Percentiles rank a stretch among this genome's conserved stretches.
Evolutionary conservation across 2,329 filamentous ascomycete genomes (phyloP).

Genomic region (Sporothrix protearum): DNA sequence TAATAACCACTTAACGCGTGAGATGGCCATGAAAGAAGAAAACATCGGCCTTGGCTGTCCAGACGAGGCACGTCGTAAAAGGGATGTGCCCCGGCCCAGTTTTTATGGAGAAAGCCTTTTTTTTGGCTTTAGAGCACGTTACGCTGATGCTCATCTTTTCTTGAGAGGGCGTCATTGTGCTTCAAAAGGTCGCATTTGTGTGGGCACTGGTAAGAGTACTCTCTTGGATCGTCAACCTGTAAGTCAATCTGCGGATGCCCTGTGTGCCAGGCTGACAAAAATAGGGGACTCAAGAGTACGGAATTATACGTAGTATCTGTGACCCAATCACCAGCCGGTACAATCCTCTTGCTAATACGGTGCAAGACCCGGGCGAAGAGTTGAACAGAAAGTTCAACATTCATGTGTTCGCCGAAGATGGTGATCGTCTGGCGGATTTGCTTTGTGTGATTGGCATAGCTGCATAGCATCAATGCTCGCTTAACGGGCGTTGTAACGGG

Average conservation of each 20-base stretch:
- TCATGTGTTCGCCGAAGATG: not conserved
- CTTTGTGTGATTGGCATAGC: not conserved
- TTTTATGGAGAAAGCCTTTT: not conserved
- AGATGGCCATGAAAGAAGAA: not conserved
- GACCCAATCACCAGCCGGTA: not conserved
- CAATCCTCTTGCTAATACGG: not conserved
- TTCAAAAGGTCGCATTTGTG: not conserved
- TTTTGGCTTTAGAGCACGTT: not conserved
- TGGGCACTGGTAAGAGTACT: not conserved
- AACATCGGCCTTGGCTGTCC: not conserved
- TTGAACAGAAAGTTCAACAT: not conserved
- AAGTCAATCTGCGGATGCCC: not conserved
- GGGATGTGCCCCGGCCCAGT: not conserved
- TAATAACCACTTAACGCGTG: conserved; percentile 7
- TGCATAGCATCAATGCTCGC: not conserved
- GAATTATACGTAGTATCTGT: not conserved
- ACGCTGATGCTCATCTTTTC: not conserved
- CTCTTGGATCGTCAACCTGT: conserved; percentile 2
- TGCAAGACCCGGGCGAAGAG: not conserved
- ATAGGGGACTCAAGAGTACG: not conserved
- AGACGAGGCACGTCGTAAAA: conserved; percentile 7
- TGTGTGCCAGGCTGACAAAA: not conserved
- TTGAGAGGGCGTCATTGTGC: not conserved
- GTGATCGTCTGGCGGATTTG: conserved; percentile 9
- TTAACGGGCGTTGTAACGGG: not conserved